Percentiles rank a stretch among this genome's conserved stretches.
These are phyloP conservation scores for Allium fistulosum DNA, from an alignment of 106 monocot genomes.

Conservation along the genomic window DNA sequence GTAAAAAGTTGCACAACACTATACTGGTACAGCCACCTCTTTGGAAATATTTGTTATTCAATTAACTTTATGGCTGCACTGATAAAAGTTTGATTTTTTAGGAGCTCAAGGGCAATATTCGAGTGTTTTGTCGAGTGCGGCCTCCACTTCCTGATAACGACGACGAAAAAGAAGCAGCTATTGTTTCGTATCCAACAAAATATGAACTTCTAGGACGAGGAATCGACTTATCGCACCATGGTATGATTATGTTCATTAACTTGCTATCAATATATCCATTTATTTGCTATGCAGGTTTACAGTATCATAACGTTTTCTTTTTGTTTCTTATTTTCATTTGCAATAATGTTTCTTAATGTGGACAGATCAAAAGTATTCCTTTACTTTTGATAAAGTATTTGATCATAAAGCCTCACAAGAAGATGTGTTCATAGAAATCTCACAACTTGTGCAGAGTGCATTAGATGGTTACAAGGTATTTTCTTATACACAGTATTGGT, in stretches of 20 bases:
- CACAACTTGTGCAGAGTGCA: constrained; percentile 94
- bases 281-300: not conserved
- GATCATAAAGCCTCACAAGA: constrained; percentile 65
- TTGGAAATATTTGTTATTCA: not conserved
- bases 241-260: constrained; percentile 13
- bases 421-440: constrained; percentile 89
- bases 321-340: not conserved
- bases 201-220: constrained; percentile 59
- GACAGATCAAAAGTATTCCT: constrained; percentile 63
- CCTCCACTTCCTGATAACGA: constrained; percentile 41
- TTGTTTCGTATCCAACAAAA: constrained; percentile 74
- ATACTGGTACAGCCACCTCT: constrained; percentile 54
- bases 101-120: constrained; percentile 93
- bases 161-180: constrained; percentile 21
- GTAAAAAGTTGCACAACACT: constrained; percentile 84
- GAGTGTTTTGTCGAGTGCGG: constrained; percentile 89
- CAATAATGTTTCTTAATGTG: constrained; percentile 1
- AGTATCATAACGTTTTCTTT: not conserved
- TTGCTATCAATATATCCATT: not conserved
- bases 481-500: not conserved
- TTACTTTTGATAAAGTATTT: constrained; percentile 95
- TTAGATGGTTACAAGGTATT: constrained; percentile 92
- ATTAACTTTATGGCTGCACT: not conserved
- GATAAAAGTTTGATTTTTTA: constrained; percentile 8
- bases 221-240: constrained; percentile 61